Conservation (phyloP, 2,329 filamentous ascomycete species). For the Fusarium sp. region DNA sequence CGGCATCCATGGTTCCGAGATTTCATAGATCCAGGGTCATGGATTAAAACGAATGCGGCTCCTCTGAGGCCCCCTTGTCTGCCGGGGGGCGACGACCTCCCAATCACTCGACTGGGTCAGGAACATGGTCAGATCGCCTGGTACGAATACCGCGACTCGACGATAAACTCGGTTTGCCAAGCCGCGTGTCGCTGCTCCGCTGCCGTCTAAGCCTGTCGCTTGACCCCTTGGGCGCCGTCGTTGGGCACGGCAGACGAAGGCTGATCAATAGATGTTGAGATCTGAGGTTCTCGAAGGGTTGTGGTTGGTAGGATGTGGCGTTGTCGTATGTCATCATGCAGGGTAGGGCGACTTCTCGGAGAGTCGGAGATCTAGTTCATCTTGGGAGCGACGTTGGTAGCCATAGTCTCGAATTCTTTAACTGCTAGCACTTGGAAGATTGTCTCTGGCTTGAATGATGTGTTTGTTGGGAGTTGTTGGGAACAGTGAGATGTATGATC, state of each 20-base stretch:
- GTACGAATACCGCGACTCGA: neutral
- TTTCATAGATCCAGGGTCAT: conserved; percentile 19
- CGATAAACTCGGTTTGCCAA: conserved; percentile 9
- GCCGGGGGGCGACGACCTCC: neutral
- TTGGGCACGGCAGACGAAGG: conserved; percentile 3
- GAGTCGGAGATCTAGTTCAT: conserved; percentile 14
- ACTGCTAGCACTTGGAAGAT: neutral
- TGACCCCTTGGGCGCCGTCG: neutral
- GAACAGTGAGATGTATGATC: neutral
- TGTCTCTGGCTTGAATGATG: neutral
- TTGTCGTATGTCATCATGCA: conserved; percentile 9
- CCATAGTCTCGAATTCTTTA: neutral
- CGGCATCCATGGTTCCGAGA: conserved; percentile 16
- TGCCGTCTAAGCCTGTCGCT: neutral
- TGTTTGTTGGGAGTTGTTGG: neutral
- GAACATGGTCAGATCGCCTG: conserved; percentile 19
- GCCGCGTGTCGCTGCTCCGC: neutral
- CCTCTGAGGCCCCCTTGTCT: conserved; percentile 10
- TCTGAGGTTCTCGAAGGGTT: neutral
- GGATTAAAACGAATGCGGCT: conserved; percentile 7
- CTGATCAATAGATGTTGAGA: neutral
- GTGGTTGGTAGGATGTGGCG: neutral
- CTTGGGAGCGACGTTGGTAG: neutral
- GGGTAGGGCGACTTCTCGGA: conserved; percentile 25
- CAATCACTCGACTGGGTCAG: conserved; percentile 8